These are phyloP conservation scores for Bodo saltans DNA, from an alignment of 78 protist species.

Conservation along the genomic window DNA sequence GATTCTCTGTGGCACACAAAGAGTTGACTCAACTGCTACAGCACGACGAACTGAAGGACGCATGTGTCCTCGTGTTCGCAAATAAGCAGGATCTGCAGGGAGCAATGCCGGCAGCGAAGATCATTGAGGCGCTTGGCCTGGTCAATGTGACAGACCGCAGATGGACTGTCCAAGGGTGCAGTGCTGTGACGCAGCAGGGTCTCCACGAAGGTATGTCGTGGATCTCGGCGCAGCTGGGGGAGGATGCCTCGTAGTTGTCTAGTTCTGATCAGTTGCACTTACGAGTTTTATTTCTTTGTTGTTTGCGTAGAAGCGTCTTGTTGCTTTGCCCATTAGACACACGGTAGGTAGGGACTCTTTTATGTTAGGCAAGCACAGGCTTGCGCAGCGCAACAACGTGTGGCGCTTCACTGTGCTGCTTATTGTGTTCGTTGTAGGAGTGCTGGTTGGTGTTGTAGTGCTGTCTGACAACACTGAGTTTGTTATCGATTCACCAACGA, in stretches of 20 bases:
- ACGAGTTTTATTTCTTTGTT: too few relatives aligned
- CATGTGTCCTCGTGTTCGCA: conserved; percentile 27
- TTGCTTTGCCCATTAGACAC: too few relatives aligned
- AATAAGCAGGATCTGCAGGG: conserved; percentile 41
- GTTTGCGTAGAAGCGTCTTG: too few relatives aligned
- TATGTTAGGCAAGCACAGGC: too few relatives aligned
- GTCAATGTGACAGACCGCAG: not conserved
- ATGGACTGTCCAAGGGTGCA: conserved; percentile 65
- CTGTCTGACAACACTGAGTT: too few relatives aligned
- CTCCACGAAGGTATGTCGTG: conserved; percentile 58
- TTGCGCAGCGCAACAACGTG: too few relatives aligned
- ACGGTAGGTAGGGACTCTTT: too few relatives aligned
- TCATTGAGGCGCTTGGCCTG: conserved; percentile 9
- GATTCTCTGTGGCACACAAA: conserved; percentile 15
- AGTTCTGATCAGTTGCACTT: not conserved
- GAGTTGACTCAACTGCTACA: conserved; percentile 14
- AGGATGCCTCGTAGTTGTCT: not conserved
- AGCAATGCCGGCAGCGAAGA: conserved; percentile 17
- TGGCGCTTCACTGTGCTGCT: too few relatives aligned
- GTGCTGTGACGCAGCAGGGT: conserved; percentile 66
- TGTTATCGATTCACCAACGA: too few relatives aligned
- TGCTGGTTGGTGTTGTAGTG: too few relatives aligned
- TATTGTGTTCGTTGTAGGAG: too few relatives aligned
- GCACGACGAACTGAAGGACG: conserved; percentile 9
- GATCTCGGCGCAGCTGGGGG: conserved; percentile 9